Base-by-base conservation (phyloP, 1,284 basidiomycete genomes). In the Trichosporon ovoides region DNA sequence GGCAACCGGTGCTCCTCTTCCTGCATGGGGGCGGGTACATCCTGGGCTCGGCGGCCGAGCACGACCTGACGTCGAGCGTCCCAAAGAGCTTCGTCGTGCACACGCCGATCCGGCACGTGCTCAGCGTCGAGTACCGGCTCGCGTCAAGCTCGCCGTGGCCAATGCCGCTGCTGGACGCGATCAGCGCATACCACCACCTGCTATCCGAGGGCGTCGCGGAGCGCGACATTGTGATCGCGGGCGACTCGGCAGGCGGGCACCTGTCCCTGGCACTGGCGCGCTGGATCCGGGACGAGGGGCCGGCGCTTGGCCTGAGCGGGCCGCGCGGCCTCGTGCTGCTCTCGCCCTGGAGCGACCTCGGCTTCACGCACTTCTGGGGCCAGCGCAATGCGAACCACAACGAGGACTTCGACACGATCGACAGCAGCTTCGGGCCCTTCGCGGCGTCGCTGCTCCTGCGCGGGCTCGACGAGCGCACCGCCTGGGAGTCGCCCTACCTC, bases 181-280 rank as follows among this genome's bases (percentile, higher is more conserved):
- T 87, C 14, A 80, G 84, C 1, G 83, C 82, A 0, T 87, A 86
- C 68, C 75, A 80, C 54, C 84, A 86, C 66, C 81, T 87, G 9
- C 79, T 85, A 34, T 62, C 78, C 46, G 62, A 81, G 7, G 77
- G 79, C 0, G 80, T 83, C 58, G 71, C 74, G 1, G 79, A 82
- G n/a, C 78, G 78, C 59, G 84, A 85, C 66, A 82, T 88, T 53
- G 70, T 86, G 33, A 67, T 89, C 24, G 80, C 82, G 7, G 87
- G 87, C 18, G 87, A 88, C 68, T 84, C 83, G 40, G 86, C 87
- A 0, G 87, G 87, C 3, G 87, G 85, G 0, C 87, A 88, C 68
- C 77, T 88, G 3, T 83, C 83, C 0, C 77, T 87, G 3, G 83
- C 84, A 3, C 54, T 73, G 24, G 58, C 65, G 14, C 55, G 73